Conservation (phyloP, 306 rosid species). For the Gastrolobium villosum region DNA sequence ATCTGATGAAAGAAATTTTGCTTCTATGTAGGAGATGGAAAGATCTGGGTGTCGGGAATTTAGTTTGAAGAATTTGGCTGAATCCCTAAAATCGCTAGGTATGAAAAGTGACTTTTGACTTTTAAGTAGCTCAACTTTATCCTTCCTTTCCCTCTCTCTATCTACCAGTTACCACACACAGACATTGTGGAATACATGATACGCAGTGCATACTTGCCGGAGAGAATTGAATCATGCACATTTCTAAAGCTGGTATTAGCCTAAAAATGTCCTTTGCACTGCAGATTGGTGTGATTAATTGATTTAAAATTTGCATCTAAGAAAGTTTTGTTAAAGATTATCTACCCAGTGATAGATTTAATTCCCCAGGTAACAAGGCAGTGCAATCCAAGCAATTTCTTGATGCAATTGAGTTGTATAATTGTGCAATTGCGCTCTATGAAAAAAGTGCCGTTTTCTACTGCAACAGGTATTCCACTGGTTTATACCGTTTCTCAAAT, state of each 20-base stretch:
- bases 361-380: slow-evolving; percentile 78
- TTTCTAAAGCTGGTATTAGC: slow-evolving; percentile 25
- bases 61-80: slow-evolving; percentile 73
- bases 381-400: slow-evolving; percentile 71
- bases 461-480: slow-evolving; percentile 84
- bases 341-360: slow-evolving; percentile 33
- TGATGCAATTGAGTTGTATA: slow-evolving; percentile 85
- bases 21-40: slow-evolving; percentile 85
- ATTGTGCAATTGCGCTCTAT: slow-evolving; percentile 76
- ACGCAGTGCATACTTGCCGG: background rate
- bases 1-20: slow-evolving; percentile 44
- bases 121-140: slow-evolving; percentile 46
- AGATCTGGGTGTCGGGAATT: slow-evolving; percentile 67
- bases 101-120: slow-evolving; percentile 47
- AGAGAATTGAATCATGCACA: slow-evolving; percentile 32
- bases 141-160: background rate
- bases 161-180: background rate
- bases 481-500: slow-evolving; percentile 33
- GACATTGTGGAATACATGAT: background rate
- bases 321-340: slow-evolving; percentile 23
- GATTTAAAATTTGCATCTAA: slow-evolving; percentile 25
- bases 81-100: slow-evolving; percentile 86
- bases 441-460: slow-evolving; percentile 84
- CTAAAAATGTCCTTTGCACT: background rate
- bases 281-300: slow-evolving; percentile 17